Conservation (phyloP, 2,329 filamentous ascomycete genomes). For the Epichloe sibirici region DNA sequence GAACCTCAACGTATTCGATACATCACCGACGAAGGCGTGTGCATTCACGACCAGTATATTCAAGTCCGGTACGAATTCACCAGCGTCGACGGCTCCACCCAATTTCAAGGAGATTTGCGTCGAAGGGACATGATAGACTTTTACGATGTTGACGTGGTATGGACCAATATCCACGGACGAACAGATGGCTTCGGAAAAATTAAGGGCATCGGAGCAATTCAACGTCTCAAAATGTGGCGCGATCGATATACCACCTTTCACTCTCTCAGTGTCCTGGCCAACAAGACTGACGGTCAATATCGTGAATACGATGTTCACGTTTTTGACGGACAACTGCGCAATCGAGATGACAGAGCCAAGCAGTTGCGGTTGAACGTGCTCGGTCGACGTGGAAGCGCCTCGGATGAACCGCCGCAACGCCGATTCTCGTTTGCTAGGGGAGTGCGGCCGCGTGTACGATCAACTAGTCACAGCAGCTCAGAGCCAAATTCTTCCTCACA, state of each 20-base stretch:
- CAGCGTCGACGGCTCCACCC: conserved; percentile 32
- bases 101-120: conserved; percentile 37
- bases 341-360: conserved; percentile 32
- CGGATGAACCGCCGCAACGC: conserved; percentile 24
- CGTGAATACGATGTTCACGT: conserved; percentile 35
- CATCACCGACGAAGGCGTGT: conserved; percentile 31
- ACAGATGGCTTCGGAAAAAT: conserved; percentile 39
- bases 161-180: conserved; percentile 36
- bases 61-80: conserved; percentile 40
- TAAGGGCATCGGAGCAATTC: conserved; percentile 37
- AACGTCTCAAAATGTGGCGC: conserved; percentile 39
- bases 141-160: conserved; percentile 40
- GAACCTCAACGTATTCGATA: conserved; percentile 37
- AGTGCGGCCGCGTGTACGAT: conserved; percentile 27
- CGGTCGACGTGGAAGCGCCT: conserved; percentile 28
- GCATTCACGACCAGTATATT: conserved; percentile 35
- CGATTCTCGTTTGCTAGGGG: conserved; percentile 33
- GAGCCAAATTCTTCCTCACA: conserved; percentile 14
- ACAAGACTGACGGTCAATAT: conserved; percentile 32
- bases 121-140: conserved; percentile 36
- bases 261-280: conserved; percentile 35
- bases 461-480: conserved; percentile 11
- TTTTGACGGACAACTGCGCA: conserved; percentile 35
- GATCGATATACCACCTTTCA: conserved; percentile 36
- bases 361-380: conserved; percentile 31